Evolutionary conservation across 2,329 filamentous ascomycete genomes (phyloP).

Genomic region (Zarea fungicola): DNA sequence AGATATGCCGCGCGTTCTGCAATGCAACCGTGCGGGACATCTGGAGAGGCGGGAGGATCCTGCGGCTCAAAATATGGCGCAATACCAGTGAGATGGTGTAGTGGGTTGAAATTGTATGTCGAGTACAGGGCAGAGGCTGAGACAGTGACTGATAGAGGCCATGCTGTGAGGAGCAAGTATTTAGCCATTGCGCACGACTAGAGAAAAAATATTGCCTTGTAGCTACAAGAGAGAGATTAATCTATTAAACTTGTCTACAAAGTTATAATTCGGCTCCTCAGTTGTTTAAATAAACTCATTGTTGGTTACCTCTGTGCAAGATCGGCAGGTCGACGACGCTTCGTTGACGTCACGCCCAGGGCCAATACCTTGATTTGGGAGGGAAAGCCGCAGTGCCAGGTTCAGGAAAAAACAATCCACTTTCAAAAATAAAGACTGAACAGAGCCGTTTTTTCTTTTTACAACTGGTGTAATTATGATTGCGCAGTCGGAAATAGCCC

Average conservation of each 20-base stretch:
- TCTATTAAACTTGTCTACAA: not conserved
- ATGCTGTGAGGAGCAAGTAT: not conserved
- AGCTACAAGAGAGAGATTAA: not conserved
- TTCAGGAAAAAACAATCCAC: not conserved
- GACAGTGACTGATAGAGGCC: conserved; percentile 10
- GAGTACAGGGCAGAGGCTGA: conserved; percentile 34
- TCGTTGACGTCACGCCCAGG: conserved; percentile 8
- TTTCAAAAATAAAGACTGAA: too few species aligned
- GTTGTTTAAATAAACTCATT: conserved; percentile 2
- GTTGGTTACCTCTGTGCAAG: not conserved
- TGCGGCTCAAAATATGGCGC: conserved; percentile 53
- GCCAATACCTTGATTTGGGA: conserved; percentile 9
- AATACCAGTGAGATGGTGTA: conserved; percentile 51
- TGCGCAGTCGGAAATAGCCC: too few species aligned
- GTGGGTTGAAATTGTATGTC: conserved; percentile 46
- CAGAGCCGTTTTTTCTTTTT: too few species aligned
- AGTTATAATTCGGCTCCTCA: not conserved
- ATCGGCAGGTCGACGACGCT: not conserved
- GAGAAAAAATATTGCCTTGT: not conserved
- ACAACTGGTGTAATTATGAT: not conserved
- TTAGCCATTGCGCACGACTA: not conserved
- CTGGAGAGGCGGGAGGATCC: conserved; percentile 38
- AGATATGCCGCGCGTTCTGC: conserved; percentile 49
- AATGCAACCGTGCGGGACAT: conserved; percentile 45
- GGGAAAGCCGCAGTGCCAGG: not conserved